Conservation (phyloP, 2,329 filamentous ascomycete genomes). For the Xylaria sp. region DNA sequence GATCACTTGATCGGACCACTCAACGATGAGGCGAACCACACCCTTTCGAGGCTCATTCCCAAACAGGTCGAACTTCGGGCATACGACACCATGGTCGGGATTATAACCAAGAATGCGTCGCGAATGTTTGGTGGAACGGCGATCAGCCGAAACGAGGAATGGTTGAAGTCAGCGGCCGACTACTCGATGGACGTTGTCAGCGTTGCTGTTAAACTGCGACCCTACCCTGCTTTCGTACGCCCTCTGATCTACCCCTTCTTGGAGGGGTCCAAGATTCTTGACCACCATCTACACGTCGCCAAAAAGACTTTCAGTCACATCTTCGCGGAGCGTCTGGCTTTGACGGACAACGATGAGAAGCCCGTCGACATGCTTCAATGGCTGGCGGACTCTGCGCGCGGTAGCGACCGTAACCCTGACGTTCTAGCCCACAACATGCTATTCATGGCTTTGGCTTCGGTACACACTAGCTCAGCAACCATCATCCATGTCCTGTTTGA, state of each 20-base stretch:
- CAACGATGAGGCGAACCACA: slow-evolving; percentile 37
- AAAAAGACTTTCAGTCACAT: slow-evolving; percentile 39
- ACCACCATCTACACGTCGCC: slow-evolving; percentile 33
- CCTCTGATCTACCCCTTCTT: slow-evolving; percentile 35
- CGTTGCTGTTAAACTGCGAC: slow-evolving; percentile 37
- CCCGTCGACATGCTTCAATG: slow-evolving; percentile 38
- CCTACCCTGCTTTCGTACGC: slow-evolving; percentile 37
- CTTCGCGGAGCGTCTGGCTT: slow-evolving; percentile 35
- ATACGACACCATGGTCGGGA: slow-evolving; percentile 38
- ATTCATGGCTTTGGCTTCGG: slow-evolving; percentile 37
- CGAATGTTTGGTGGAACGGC: slow-evolving; percentile 37
- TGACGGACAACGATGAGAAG: slow-evolving; percentile 34
- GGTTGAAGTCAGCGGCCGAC: slow-evolving; percentile 37
- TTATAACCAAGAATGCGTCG: slow-evolving; percentile 39
- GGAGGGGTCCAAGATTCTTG: slow-evolving; percentile 37
- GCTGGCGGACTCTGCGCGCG: slow-evolving; percentile 36
- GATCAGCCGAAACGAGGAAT: slow-evolving; percentile 37
- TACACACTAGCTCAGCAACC: slow-evolving; percentile 37
- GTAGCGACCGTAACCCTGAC: slow-evolving; percentile 35
- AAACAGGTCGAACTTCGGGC: slow-evolving; percentile 30
- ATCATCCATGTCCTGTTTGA: slow-evolving; percentile 38
- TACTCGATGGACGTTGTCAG: slow-evolving; percentile 40
- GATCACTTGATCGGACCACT: slow-evolving; percentile 36
- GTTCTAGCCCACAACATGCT: slow-evolving; percentile 38
- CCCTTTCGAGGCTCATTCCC: slow-evolving; percentile 33